Evolutionary conservation across 2,329 filamentous ascomycete species (phyloP), one percentile per base, ranked within the genome.

Genomic region (Xylariaceae sp.): DNA sequence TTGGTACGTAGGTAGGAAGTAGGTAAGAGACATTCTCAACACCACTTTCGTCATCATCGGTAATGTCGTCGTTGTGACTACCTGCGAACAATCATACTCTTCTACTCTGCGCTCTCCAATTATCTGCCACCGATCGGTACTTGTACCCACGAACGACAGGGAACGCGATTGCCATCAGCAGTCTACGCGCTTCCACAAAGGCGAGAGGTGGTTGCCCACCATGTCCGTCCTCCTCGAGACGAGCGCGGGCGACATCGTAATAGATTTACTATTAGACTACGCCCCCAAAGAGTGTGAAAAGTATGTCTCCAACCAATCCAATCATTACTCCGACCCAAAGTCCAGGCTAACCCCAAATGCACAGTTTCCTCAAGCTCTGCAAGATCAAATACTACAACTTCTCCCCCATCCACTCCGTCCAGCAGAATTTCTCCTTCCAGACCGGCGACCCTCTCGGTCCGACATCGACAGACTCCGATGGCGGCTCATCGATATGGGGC

Each of bases 351-450:
- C 71, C 62, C 64, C 63, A 47, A 59, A 48, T 62, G 56, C 68
- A 71, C 65, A 94, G 89, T 76, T 97, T 98, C 65, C 73, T 98
- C 43, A 97, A 98, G 76, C 87, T 98, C 55, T 96, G 93, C 80
- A 97, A 97, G 71, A 74, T 89, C 67, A 98, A 96, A 72, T 98
- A 97, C 71, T 98, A 96, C 81, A 97, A 97, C 72, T 97, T 94
- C 65, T 83, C 89, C 4, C 93, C 91, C 19, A 72, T 97, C 41
- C 88, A 96, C 69, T 89, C 85, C 52, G 80, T 98, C 29, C 93
- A 96, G 62, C 93, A 91, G 64, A 83, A 89, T 66, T 97, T 96
- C 67, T 95, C 90, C 47, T 95, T 95, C 67, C 91, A 97, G 66
- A 94, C 88, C 24, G 91, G 91, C 62, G 93, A 97, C 59, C 91